phyloP scores from a whole-genome alignment of 495 filamentous ascomycete genomes.

The Cercophora newfieldiana region DNA sequence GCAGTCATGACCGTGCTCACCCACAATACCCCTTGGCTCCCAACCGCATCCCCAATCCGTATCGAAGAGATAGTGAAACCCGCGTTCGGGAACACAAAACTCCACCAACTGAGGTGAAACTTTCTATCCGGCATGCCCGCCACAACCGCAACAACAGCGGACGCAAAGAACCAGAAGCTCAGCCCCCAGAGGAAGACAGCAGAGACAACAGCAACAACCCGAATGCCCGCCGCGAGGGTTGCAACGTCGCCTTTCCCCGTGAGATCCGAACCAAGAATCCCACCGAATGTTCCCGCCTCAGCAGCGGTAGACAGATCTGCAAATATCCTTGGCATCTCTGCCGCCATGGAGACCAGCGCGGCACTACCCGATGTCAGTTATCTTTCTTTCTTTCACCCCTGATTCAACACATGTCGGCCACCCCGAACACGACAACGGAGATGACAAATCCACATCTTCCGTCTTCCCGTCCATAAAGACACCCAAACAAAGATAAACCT shows the following conservation, averaged over 20 bases:
- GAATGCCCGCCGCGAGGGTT: conserved; percentile 39
- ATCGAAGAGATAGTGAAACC: conserved; percentile 55
- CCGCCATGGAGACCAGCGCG: conserved; percentile 65
- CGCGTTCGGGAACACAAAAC: conserved; percentile 60
- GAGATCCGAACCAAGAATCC: conserved; percentile 2
- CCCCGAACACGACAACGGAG: neutral
- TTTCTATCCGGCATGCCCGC: conserved; percentile 50
- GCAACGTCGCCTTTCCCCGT: conserved; percentile 2
- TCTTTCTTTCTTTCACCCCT: neutral
- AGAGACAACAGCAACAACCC: conserved; percentile 49
- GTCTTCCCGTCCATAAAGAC: no score
- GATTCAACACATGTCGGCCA: neutral
- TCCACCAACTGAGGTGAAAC: conserved; percentile 59
- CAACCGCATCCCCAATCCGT: conserved; percentile 43
- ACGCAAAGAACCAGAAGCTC: conserved; percentile 70
- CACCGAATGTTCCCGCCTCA: neutral
- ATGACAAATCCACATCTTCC: no score
- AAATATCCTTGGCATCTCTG: conserved; percentile 38
- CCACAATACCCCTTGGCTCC: conserved; percentile 46
- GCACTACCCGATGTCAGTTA: conserved; percentile 34
- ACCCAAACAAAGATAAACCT: no score
- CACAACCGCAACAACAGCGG: conserved; percentile 56
- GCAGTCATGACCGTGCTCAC: conserved; percentile 55
- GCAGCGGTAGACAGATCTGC: neutral
- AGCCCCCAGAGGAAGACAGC: conserved; percentile 70